phyloP scores from a whole-genome alignment of 192 early-diverging fungal genomes.

The Funneliformis mosseae region DNA sequence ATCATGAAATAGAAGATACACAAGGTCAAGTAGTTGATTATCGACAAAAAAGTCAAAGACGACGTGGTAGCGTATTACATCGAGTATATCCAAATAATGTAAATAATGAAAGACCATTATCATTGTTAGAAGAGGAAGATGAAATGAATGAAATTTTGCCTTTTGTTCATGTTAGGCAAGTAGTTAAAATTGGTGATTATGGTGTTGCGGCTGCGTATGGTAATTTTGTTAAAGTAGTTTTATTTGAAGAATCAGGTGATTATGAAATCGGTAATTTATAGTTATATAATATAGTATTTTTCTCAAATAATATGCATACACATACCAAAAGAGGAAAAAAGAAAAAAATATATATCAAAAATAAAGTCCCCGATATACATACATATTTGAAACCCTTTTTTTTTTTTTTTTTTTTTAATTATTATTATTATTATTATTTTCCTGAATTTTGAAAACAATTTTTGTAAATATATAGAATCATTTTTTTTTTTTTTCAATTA shows the following conservation, averaged over 20 bases:
- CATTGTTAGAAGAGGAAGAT: slow-evolving; percentile 14
- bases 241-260: slow-evolving; percentile 1
- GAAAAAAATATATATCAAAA: no score
- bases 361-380: no score
- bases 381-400: no score
- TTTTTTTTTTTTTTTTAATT: no score
- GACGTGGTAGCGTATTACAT: slow-evolving; percentile 6
- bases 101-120: not conserved
- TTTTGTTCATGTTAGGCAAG: slow-evolving; percentile 28
- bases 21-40: slow-evolving; percentile 28
- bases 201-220: slow-evolving; percentile 29
- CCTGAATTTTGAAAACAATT: no score
- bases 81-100: slow-evolving; percentile 6
- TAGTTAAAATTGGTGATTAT: slow-evolving; percentile 32
- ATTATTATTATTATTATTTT: no score
- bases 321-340: no score
- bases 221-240: slow-evolving; percentile 32
- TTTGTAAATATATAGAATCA: no score
- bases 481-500: no score
- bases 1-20: not conserved
- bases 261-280: not conserved
- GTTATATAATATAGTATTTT: no score
- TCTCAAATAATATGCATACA: no score
- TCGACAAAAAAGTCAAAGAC: not conserved
- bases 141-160: slow-evolving; percentile 32